Evolutionary conservation across 495 filamentous ascomycete genomes (phyloP).

Genomic region (Lepidopterella palustris): DNA sequence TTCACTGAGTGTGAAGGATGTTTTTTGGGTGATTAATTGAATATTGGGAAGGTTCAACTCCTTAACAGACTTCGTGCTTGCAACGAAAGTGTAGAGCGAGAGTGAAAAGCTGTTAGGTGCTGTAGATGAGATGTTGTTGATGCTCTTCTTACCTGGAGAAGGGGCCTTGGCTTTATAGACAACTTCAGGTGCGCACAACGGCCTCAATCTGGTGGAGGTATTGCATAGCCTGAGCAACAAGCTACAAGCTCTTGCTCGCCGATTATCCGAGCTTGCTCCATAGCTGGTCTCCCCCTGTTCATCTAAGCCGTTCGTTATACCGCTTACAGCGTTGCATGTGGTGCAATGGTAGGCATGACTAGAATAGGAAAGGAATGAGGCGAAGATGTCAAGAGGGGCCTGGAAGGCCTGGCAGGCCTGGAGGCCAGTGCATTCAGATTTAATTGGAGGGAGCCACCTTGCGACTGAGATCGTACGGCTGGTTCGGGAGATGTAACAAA

Average conservation of each 20-base stretch:
- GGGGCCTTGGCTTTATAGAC: neutral
- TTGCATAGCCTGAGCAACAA: neutral
- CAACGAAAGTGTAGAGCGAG: conserved; percentile 1
- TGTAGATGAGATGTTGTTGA: neutral
- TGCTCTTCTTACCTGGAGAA: neutral
- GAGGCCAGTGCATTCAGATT: neutral
- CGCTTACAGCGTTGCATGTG: conserved; percentile 2
- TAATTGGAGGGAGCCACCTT: neutral
- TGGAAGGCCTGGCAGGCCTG: neutral
- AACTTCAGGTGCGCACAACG: neutral
- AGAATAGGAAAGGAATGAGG: neutral
- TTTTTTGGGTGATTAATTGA: conserved; percentile 1
- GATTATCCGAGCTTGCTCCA: neutral
- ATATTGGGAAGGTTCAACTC: neutral
- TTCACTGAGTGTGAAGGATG: neutral
- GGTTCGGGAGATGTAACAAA: neutral
- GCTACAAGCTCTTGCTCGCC: neutral
- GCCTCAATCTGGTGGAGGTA: neutral
- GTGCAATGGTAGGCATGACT: neutral
- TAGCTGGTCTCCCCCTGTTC: neutral
- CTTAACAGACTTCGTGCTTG: neutral
- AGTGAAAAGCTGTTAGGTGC: neutral
- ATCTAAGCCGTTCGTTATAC: neutral
- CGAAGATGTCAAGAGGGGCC: neutral
- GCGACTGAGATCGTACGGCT: neutral